These are phyloP conservation scores for Penicillium polonicum DNA, from an alignment of 2,329 filamentous ascomycete genomes.

Conservation along the genomic window DNA sequence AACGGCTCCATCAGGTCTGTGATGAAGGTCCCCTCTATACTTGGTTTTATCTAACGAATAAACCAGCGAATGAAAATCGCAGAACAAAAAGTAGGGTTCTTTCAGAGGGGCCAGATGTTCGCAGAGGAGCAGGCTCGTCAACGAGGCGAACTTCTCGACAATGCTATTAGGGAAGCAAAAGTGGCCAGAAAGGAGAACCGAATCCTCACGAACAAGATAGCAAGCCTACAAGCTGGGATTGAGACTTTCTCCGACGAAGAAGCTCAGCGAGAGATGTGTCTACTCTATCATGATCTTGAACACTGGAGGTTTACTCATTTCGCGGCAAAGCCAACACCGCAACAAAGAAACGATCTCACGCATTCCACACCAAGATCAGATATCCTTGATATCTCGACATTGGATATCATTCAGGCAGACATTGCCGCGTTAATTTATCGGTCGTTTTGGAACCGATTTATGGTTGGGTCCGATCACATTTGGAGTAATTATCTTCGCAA, in stretches of 20 bases:
- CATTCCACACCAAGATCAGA: not conserved
- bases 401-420: not conserved
- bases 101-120: not conserved
- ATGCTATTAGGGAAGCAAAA: not conserved
- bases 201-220: slow-evolving; percentile 1
- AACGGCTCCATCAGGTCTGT: not conserved
- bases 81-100: not conserved
- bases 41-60: not conserved
- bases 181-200: slow-evolving; percentile 1
- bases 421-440: not conserved
- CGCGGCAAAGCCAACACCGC: not conserved
- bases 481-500: not conserved
- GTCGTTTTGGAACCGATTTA: slow-evolving; percentile 7
- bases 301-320: slow-evolving; percentile 18
- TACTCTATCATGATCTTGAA: slow-evolving; percentile 12
- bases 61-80: not conserved
- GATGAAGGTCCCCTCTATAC: no score
- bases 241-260: slow-evolving; percentile 18
- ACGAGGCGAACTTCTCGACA: slow-evolving; percentile 3
- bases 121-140: slow-evolving; percentile 7
- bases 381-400: not conserved
- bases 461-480: not conserved
- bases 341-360: not conserved
- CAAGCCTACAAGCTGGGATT: slow-evolving; percentile 1
- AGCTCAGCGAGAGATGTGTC: slow-evolving; percentile 5